Percentiles rank a stretch among this genome's conserved stretches.
Conservation (phyloP, 1,284 basidiomycete genomes). For the Vanrija sp. region DNA sequence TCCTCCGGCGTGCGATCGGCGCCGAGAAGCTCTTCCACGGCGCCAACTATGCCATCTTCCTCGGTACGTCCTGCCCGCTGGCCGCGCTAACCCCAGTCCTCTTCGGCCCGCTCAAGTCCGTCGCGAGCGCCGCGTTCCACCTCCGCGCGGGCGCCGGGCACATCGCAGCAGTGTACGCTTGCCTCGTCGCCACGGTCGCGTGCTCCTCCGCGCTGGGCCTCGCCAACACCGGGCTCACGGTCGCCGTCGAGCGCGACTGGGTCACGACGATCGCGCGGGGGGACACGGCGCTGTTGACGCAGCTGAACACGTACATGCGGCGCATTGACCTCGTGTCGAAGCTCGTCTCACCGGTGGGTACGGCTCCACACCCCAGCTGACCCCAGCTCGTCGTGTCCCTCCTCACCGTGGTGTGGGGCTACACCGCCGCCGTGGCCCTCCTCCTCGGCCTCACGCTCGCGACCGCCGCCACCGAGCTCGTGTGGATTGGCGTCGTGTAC, state of each 20-base stretch:
- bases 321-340: constrained; percentile 52
- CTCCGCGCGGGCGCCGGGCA: constrained; percentile 2
- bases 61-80: constrained; percentile 21
- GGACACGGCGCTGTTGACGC: constrained; percentile 30
- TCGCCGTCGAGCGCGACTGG: constrained; percentile 54
- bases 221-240: constrained; percentile 49
- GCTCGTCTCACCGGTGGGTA: constrained; percentile 46
- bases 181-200: constrained; percentile 44
- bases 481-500: constrained; percentile 49
- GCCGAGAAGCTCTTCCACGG: constrained; percentile 49
- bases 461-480: constrained; percentile 36
- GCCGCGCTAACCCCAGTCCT: constrained; percentile 22
- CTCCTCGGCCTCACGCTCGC: constrained; percentile 31
- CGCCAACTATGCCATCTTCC: constrained; percentile 43
- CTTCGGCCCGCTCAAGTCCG: constrained; percentile 31
- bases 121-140: constrained; percentile 25
- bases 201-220: constrained; percentile 42
- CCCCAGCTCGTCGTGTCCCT: constrained; percentile 50
- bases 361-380: not conserved
- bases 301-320: constrained; percentile 48
- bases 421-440: constrained; percentile 30
- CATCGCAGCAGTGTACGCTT: constrained; percentile 17
- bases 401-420: constrained; percentile 42
- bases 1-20: constrained; percentile 45
- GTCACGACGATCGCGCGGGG: constrained; percentile 47